Percentiles rank a stretch among this genome's conserved stretches.
Evolutionary conservation across 192 early-diverging fungal species (phyloP).

Genomic region (Cetraspora pellucida): DNA sequence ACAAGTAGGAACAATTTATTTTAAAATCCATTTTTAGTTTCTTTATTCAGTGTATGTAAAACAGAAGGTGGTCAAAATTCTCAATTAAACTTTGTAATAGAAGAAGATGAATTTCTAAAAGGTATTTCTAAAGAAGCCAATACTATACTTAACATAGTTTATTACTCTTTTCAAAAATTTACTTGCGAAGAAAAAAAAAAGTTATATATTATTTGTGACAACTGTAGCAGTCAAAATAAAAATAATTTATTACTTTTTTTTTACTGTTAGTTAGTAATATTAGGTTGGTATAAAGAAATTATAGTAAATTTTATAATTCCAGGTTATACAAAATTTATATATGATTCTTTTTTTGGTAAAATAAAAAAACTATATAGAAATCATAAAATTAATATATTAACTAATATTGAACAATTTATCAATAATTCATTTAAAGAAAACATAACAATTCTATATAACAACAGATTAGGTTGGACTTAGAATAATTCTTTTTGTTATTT

Average conservation of each 20-base stretch:
- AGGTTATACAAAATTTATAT: neutral
- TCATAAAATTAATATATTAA: neutral
- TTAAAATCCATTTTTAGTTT: neutral
- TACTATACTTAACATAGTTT: constrained; percentile 4
- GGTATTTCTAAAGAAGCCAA: neutral
- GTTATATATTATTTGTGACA: constrained; percentile 6
- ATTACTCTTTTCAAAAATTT: neutral
- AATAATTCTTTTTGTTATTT: neutral
- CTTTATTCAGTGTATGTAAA: neutral
- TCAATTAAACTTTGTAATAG: constrained; percentile 12
- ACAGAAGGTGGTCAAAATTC: neutral
- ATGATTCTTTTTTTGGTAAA: neutral
- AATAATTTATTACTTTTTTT: constrained; percentile 11
- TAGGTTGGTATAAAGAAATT: constrained; percentile 11
- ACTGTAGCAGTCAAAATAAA: constrained; percentile 4
- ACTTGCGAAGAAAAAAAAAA: neutral
- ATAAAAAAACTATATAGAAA: constrained; percentile 4
- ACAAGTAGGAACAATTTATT: neutral
- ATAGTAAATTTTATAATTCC: neutral
- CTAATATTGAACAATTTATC: neutral
- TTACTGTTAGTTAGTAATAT: neutral
- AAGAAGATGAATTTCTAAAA: neutral
- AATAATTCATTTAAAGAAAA: neutral
- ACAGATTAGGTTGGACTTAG: neutral
- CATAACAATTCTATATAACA: neutral